A percentile compares a stretch with the other conserved stretches of the same genome.
phyloP scores from a whole-genome alignment of 2,329 filamentous ascomycete species.

The Diaporthe ampelina region DNA sequence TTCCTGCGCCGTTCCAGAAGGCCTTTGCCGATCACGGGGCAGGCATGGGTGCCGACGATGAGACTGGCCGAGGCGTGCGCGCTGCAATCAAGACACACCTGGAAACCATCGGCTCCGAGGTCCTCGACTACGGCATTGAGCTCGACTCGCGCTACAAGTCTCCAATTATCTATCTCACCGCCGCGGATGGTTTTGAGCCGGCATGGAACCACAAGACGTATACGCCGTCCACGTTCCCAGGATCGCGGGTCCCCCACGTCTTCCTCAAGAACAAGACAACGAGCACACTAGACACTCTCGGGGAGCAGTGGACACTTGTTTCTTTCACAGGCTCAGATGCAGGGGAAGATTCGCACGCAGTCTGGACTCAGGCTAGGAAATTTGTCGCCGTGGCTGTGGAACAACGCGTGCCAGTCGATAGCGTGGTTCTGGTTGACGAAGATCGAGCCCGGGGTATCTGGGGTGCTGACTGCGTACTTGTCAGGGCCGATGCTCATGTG shows the following conservation, averaged over 20 bases:
- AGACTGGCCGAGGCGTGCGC: constrained; percentile 17
- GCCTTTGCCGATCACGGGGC: constrained; percentile 17
- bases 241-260: constrained; percentile 26
- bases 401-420: constrained; percentile 23
- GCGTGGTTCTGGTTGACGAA: constrained; percentile 25
- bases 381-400: constrained; percentile 18
- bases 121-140: constrained; percentile 33
- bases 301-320: constrained; percentile 22
- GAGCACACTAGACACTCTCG: constrained; percentile 25
- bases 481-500: constrained; percentile 30
- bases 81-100: constrained; percentile 22
- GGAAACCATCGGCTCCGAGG: constrained; percentile 29
- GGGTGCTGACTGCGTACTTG: constrained; percentile 31
- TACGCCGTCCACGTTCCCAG: constrained; percentile 28
- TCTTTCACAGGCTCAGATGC: constrained; percentile 16
- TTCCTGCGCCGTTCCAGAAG: constrained; percentile 24
- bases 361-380: constrained; percentile 22
- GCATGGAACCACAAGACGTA: constrained; percentile 23
- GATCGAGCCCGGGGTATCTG: constrained; percentile 28
- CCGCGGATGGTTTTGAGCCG: constrained; percentile 25
- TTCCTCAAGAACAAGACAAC: constrained; percentile 29
- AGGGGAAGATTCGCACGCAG: constrained; percentile 16
- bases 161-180: constrained; percentile 14
- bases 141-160: constrained; percentile 30
- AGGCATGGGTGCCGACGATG: constrained; percentile 20